Conservation (phyloP, 257 asterid species). For the Solanum chiquidenum region DNA sequence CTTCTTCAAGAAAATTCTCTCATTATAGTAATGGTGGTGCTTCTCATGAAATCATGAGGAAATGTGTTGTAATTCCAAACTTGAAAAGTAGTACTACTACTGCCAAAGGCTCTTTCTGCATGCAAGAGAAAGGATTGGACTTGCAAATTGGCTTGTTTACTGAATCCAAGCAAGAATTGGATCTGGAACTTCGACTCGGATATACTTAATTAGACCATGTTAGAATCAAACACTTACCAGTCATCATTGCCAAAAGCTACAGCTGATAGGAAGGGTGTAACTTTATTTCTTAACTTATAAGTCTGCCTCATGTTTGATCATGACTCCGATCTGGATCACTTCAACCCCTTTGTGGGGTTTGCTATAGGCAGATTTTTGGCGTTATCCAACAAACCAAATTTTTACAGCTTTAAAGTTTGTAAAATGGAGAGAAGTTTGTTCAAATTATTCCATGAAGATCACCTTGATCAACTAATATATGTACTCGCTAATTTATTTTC, state of each 20-base stretch:
- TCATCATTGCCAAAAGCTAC: not conserved
- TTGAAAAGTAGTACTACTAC: not conserved
- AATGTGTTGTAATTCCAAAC: not conserved
- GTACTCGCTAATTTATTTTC: not conserved
- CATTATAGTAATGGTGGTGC: constrained; percentile 1
- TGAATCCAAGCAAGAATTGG: constrained; percentile 41
- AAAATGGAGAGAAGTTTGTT: not conserved
- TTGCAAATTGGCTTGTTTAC: constrained; percentile 49
- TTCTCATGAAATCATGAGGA: not conserved
- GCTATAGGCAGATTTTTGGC: not conserved
- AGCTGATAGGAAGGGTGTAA: not conserved
- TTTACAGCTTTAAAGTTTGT: not conserved
- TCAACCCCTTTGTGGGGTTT: not conserved
- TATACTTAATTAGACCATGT: constrained; percentile 7
- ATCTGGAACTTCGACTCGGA: constrained; percentile 90
- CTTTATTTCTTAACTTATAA: not conserved
- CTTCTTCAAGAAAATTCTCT: constrained; percentile 23
- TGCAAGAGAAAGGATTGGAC: constrained; percentile 29
- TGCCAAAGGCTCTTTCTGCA: not conserved
- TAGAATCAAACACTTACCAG: not conserved
- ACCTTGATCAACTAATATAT: not conserved
- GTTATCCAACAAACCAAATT: not conserved
- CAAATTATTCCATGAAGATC: not conserved
- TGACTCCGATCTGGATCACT: not conserved
- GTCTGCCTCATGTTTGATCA: not conserved